These are phyloP conservation scores for Aspergillus homomorphus DNA, from an alignment of 495 filamentous ascomycete genomes.

Conservation along the genomic window DNA sequence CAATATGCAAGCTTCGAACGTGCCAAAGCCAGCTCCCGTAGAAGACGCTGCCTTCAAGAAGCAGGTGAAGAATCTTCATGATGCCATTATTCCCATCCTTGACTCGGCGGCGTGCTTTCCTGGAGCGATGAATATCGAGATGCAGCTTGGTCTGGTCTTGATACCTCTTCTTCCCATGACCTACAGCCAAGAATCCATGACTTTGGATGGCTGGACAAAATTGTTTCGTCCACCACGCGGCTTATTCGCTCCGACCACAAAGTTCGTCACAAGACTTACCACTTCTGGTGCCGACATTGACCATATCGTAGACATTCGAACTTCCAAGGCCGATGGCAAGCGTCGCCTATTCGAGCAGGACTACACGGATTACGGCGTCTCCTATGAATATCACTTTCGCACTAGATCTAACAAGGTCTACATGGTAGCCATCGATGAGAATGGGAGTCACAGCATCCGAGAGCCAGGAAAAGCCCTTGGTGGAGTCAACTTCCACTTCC, in stretches of 20 bases:
- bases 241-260: constrained; percentile 18
- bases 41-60: constrained; percentile 2
- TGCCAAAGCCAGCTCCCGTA: not conserved
- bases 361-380: constrained; percentile 26
- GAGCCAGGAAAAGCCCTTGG: constrained; percentile 22
- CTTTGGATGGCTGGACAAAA: constrained; percentile 24
- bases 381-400: constrained; percentile 53
- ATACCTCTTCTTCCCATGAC: constrained; percentile 24
- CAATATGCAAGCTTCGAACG: not conserved
- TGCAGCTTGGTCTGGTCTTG: constrained; percentile 38
- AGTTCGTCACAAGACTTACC: constrained; percentile 35
- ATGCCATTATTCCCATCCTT: constrained; percentile 21
- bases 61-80: constrained; percentile 20
- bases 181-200: constrained; percentile 12
- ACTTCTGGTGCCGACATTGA: constrained; percentile 36
- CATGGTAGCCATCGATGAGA: constrained; percentile 48
- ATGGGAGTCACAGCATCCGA: constrained; percentile 24
- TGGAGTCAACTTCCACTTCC: constrained; percentile 40
- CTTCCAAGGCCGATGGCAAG: constrained; percentile 21
- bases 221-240: constrained; percentile 23
- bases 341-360: constrained; percentile 31
- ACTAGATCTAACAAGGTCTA: constrained; percentile 28
- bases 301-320: constrained; percentile 33
- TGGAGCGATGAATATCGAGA: constrained; percentile 31
- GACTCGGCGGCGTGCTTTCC: constrained; percentile 29